Base-by-base conservation (phyloP, 2,329 filamentous ascomycete species). In the Fusarium domesticum region DNA sequence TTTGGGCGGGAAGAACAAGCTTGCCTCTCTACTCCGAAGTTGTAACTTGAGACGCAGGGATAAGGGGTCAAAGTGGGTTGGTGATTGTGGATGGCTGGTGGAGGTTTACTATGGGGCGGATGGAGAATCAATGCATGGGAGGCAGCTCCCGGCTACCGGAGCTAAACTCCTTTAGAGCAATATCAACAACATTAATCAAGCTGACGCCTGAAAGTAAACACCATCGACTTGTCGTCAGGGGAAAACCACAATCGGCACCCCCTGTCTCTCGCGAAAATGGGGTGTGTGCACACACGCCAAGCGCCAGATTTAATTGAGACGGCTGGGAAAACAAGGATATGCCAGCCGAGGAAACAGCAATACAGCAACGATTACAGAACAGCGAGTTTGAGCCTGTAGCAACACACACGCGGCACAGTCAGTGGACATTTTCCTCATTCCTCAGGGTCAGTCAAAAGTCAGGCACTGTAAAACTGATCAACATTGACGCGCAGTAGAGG, bases 181-280 rank as follows among this genome's bases (percentile, higher is more conserved):
- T n/a, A n/a, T n/a, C n/a, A n/a, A 48, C 37, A 47, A 39, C 51
- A 50, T 53, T 60, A 60, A 60, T 60, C 57, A 60, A 45, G 44
- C 43, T 49, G 35, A 50, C 43, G 52, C 55, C 45, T 45, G 45
- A 11, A 33, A 50, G 30, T 58, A 59, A 55, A 58, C 35, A 51
- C 45, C 48, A 52, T 58, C 42, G 56, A 54, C 56, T 51, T 45
- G 44, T 44, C 42, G 54, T 44, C 41, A 28, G 41, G 34, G 44
- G 48, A 31, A 32, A 32, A 18, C 36, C 31, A 28, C 46, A 58
- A 59, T 59, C 56, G 52, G 48, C 54, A 59, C 56, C 37, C 56
- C 56, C 56, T 23, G n/a, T n/a, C n/a, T n/a, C n/a, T n/a, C n/a
- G n/a, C n/a, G n/a, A n/a, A n/a, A n/a, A n/a, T n/a, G n/a, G 18